Base-by-base conservation (phyloP, 2,329 filamentous ascomycete species). In the Colletotrichum agaves region DNA sequence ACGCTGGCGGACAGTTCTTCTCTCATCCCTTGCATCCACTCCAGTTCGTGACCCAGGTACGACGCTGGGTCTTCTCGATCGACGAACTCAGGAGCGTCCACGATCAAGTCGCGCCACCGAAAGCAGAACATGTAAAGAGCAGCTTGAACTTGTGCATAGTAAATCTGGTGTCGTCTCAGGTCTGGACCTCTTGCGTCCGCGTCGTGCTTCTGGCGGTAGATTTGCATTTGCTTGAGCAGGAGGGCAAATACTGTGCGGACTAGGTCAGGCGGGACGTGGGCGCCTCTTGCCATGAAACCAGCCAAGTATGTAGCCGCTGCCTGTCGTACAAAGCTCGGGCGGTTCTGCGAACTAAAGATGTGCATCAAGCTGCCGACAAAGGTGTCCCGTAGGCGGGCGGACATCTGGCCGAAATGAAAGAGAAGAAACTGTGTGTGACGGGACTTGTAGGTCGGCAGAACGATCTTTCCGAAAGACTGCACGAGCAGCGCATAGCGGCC, bases 61-160 rank as follows among this genome's bases (percentile, higher is more conserved):
- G 86, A 87, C 1, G 84, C 81, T 11, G 84, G 81, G 68, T 91
- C 88, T 66, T 88, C 91, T 70, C 82, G 87, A 79, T 88, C 91
- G 64, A 87, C 86, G 69, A 80, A 83, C 67, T 89, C 85, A 1
- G 87, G 83, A 3, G 86, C 87, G 2, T 87, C 85, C 19, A 87
- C 83, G 63, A 93, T 91, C 52, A 99, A 84, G 75, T 98, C 95
- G 69, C 93, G 91, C 96, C 96, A 99, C 62, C 96, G 90, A 84
- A 99, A 99, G 83, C 96, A 99, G 76, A 97, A 98, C 67, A 97
- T 95, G 81, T 98, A 98, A 23, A 98, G 87, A 3, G 97, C 84
- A 1, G 94, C 94, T 78, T 98, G 94, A n/a, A 92, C 89, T 53
- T 94, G 89, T 17, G 92, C 90, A 78, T 98, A 98, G 79, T 97